Evolutionary conservation across 2,329 filamentous ascomycete genomes (phyloP), one percentile per base, ranked within the genome.

Genomic region (Talaromyces sp.): DNA sequence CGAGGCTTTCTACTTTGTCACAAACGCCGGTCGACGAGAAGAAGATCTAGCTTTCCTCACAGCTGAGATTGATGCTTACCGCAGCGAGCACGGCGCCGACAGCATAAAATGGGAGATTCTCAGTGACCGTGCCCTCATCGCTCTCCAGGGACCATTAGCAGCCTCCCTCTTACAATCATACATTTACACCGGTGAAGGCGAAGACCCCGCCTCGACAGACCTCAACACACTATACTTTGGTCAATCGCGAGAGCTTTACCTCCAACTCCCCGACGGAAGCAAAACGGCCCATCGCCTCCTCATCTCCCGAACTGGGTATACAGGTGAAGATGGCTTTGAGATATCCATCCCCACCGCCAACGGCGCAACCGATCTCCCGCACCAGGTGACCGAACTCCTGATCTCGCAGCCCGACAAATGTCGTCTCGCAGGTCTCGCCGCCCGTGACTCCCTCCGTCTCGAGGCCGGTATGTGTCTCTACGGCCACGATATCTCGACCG

Each of bases 381-480:
- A 70, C 13, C 74, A 75, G 39, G 84, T 93, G 47, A 89, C 91
- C 5, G 84, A 93, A 75, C 82, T 87, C 27, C 83, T 97, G 27
- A 85, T 97, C 56, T 77, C 83, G 47, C 81, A 85, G 37, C 82
- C 83, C 0, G 88, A 88, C 31, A 86, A 88, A 11, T 82, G 97
- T 16, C 89, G 90, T 73, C 85, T 97, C 54, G 93, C 94, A 1
- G 95, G 95, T 3, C 85, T 99, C 0, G 95, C 93, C 10, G 92
- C 95, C 2, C 87, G 95, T 68, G 95, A 99, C 78, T 96, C 90
- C 67, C 87, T 99, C 66, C 89, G 95, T 56, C 87, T 99, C 35
- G 95, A 99, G 81, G 95, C 95, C 0, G 95, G 95, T 67, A 96
- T 99, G 94, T 99, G 95, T 78, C 85, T 99, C n/a, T 99, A 99